Conservation (phyloP, 129 eudicot species). For the Flaveria ramosissima region DNA sequence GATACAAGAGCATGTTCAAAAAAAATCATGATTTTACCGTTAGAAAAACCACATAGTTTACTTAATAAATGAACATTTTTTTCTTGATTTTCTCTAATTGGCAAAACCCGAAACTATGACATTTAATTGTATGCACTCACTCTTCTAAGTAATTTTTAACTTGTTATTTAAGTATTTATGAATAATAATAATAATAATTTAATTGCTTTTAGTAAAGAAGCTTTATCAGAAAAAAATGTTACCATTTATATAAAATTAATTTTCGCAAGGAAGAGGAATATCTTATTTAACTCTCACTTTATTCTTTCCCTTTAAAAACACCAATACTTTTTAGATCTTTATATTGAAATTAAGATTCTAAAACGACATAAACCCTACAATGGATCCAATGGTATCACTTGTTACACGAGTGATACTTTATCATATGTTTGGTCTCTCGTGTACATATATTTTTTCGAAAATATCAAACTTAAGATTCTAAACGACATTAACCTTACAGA, state of each 20-base stretch:
- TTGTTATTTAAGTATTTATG: background rate
- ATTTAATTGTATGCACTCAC: background rate
- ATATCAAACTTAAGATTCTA: too few relatives aligned
- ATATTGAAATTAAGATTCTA: background rate
- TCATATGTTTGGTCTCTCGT: too few relatives aligned
- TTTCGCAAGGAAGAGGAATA: background rate
- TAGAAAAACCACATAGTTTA: too few relatives aligned
- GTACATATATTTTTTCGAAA: too few relatives aligned
- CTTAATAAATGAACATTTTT: too few relatives aligned
- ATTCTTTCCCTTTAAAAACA: background rate
- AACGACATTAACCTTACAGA: too few relatives aligned
- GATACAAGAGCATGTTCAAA: too few relatives aligned
- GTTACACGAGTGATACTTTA: background rate
- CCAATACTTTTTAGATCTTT: background rate
- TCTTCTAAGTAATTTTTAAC: background rate
- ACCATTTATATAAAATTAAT: background rate
- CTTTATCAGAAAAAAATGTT: slow-evolving; percentile 3
- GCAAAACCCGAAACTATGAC: too few relatives aligned
- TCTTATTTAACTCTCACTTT: background rate
- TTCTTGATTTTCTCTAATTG: too few relatives aligned
- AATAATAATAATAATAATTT: background rate
- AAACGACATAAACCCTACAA: background rate
- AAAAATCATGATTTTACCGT: too few relatives aligned
- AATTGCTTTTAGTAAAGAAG: background rate
- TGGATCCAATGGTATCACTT: background rate